Percentiles rank a stretch among this genome's conserved stretches.
Evolutionary conservation across 345 rosid species (phyloP).

Genomic region (Brassica rapa): DNA sequence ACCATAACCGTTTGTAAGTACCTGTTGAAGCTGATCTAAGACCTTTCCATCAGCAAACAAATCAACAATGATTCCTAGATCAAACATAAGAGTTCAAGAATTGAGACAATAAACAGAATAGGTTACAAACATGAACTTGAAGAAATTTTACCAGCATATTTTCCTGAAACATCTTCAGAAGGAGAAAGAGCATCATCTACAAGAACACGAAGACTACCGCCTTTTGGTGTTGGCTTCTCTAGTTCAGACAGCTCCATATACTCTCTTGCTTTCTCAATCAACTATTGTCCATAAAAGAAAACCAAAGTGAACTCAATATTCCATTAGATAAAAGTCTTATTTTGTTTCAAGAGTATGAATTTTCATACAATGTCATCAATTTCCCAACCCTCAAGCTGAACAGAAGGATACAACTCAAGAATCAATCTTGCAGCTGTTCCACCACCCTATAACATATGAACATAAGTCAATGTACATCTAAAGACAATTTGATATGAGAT

Average conservation of each 20-base stretch:
- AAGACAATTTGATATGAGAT: neutral
- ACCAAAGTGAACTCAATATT: slow-evolving; percentile 9
- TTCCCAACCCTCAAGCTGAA: slow-evolving; percentile 78
- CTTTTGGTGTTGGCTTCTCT: slow-evolving; percentile 55
- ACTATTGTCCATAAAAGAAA: slow-evolving; percentile 45
- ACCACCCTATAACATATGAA: slow-evolving; percentile 58
- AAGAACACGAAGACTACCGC: slow-evolving; percentile 60
- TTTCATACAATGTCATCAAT: slow-evolving; percentile 66
- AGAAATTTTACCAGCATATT: slow-evolving; percentile 56
- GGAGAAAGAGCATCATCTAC: slow-evolving; percentile 65
- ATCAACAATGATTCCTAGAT: slow-evolving; percentile 68
- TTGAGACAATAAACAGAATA: neutral
- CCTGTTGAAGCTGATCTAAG: slow-evolving; percentile 68
- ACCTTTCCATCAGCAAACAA: slow-evolving; percentile 76
- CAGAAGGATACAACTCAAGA: slow-evolving; percentile 76
- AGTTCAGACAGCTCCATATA: slow-evolving; percentile 67
- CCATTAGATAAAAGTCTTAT: neutral
- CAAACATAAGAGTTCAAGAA: slow-evolving; percentile 14
- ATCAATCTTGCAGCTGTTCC: slow-evolving; percentile 90
- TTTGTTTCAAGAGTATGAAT: slow-evolving; percentile 1
- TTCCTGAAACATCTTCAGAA: slow-evolving; percentile 38
- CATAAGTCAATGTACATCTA: neutral
- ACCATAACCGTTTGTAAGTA: slow-evolving; percentile 14
- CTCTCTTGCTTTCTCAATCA: slow-evolving; percentile 67
- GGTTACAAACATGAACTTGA: no score